Evolutionary conservation across 805 yeast genomes (phyloP).

Genomic region (Candida xiaguanensis): DNA sequence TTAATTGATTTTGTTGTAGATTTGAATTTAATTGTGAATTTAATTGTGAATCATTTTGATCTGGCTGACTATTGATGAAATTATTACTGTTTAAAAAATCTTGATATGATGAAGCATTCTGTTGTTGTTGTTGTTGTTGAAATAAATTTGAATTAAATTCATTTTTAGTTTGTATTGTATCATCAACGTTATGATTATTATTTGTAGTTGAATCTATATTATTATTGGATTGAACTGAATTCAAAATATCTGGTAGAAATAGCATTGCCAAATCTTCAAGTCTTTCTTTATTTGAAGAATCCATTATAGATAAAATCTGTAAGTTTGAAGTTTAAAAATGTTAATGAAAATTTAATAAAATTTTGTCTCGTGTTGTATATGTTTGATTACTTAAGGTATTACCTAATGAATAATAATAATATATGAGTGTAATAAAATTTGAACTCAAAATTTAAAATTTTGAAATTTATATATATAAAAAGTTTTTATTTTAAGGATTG

Average conservation of each 20-base stretch:
- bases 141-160: neutral
- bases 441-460: neutral
- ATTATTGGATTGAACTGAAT: neutral
- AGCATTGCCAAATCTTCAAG: constrained; percentile 39
- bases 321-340: neutral
- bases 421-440: neutral
- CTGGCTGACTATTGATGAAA: constrained; percentile 15
- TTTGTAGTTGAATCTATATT: neutral
- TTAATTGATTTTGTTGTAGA: constrained; percentile 4
- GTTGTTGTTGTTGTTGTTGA: constrained; percentile 4
- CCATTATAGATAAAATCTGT: constrained; percentile 3
- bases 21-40: neutral
- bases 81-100: constrained; percentile 15
- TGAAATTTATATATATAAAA: too few species aligned
- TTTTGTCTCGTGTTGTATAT: constrained; percentile 1
- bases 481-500: too few species aligned
- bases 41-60: neutral
- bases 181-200: neutral
- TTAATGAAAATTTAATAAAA: too few species aligned
- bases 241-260: constrained; percentile 19
- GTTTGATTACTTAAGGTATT: neutral
- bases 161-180: neutral
- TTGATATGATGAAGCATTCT: constrained; percentile 7
- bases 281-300: constrained; percentile 9
- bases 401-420: neutral